Base-by-base conservation (phyloP, 257 asterid genomes). In the Ehretia macrophylla region DNA sequence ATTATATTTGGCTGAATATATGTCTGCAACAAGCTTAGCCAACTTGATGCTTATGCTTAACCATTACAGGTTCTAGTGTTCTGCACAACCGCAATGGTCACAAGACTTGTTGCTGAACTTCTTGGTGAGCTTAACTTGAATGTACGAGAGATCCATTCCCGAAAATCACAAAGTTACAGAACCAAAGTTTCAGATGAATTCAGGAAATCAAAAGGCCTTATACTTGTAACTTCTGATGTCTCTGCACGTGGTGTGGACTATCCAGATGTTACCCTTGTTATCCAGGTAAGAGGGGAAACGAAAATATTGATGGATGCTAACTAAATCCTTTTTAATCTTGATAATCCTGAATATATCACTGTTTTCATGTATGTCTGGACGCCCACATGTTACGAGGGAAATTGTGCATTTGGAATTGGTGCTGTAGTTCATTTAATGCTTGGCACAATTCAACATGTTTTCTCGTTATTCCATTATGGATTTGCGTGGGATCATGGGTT, bases 241-340 rank as follows among this genome's bases (percentile, higher is more conserved):
- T 89, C 99, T 76, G 99, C 99, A 12, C 97, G 99, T 51, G 97
- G 97, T 51, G 99, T 93, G 12, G 97, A 93, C 78, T 93, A 93
- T 75, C 99, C 99, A 8, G 96, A 93, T 45, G 97, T 89, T 46
- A 77, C 92, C 65, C 95, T 93, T 38, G 97, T 93, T 49, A 45
- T 93, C 51, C 99, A 93, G 95, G 98, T 87, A 76, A 53, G 56
- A 32, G 11, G 37, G 11, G 5, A 6, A 49, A 17, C 13, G 12
- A 49, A 27, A 3, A 27, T 27, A 27, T 27, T 6, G 6, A 27
- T 3, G 3, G 6, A 27, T 27, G 35, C 35, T 27, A 27, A 27
- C 35, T 27, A 6, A 3, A 27, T 27, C 35, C 35, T 42, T 42
- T 42, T 42, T 42, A 42, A 14, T 42, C 8, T 42, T 42, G 12